Percentiles rank a stretch among this genome's conserved stretches.
Conservation (phyloP, 2,329 filamentous ascomycete genomes). For the Pleoardoris graminearum region DNA sequence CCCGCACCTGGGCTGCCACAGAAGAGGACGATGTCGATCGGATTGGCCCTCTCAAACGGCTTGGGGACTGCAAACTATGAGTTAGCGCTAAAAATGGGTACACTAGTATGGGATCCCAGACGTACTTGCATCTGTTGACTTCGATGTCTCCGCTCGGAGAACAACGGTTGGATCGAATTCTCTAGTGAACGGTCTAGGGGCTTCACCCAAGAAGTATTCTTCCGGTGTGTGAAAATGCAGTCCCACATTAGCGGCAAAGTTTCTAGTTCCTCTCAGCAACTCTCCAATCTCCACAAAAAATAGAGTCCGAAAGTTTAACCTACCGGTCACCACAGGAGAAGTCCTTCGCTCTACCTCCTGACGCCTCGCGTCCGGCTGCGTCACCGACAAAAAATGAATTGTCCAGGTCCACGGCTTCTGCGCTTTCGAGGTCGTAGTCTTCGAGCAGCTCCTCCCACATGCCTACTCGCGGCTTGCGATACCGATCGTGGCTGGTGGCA, state of each 20-base stretch:
- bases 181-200: slow-evolving; percentile 66
- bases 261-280: slow-evolving; percentile 41
- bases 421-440: slow-evolving; percentile 54
- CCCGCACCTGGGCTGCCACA: slow-evolving; percentile 88
- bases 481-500: slow-evolving; percentile 79
- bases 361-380: slow-evolving; percentile 62
- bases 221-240: slow-evolving; percentile 85
- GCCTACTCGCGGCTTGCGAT: slow-evolving; percentile 81
- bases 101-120: slow-evolving; percentile 19
- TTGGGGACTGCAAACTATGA: slow-evolving; percentile 25
- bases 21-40: slow-evolving; percentile 78
- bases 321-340: slow-evolving; percentile 65
- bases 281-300: slow-evolving; percentile 11
- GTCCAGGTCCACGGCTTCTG: slow-evolving; percentile 65
- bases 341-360: slow-evolving; percentile 53
- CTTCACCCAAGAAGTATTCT: slow-evolving; percentile 79
- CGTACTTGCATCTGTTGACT: slow-evolving; percentile 39
- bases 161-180: slow-evolving; percentile 68
- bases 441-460: slow-evolving; percentile 78
- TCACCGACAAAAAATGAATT: slow-evolving; percentile 88
- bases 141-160: slow-evolving; percentile 23
- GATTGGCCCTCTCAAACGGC: slow-evolving; percentile 62
- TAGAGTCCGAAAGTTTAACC: slow-evolving; percentile 19
- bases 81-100: slow-evolving; percentile 24
- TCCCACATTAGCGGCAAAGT: slow-evolving; percentile 84